Base-by-base conservation (phyloP, 768 basidiomycete genomes). In the Suillus placidus region DNA sequence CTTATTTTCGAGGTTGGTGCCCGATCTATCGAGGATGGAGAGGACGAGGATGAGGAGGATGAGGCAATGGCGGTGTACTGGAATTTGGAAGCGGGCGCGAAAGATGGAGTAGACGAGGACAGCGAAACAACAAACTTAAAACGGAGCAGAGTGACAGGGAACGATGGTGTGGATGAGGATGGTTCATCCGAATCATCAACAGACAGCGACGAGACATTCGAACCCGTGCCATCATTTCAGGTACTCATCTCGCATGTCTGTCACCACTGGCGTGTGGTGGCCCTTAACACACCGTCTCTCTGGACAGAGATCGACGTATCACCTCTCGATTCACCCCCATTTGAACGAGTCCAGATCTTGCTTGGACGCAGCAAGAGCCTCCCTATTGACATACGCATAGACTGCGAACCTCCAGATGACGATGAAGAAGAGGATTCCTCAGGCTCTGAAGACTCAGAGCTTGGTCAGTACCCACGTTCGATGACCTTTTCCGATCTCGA, bases 191-290 rank as follows among this genome's bases (percentile, higher is more conserved):
- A n/a, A 34, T 65, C 65, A 38, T 66, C 65, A 23, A 65, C 58
- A 42, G 12, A n/a, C 4, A 4, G 8, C 55, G 23, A 54, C 30
- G 13, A 56, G n/a, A 62, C 64, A 34, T 43, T 35, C 43, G 62
- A 63, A 9, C 35, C 7, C 34, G 52, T 43, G 54, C 76, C 74
- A 40, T 64, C 79, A 2, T 88, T 87, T 71, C 82, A 84, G 68
- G 76, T 87, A 35, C 77, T 87, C 68, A 86, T 83, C 16, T 88
- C 88, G 20, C 88, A 88, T 69, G 83, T 89, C 12, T 90, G 88
- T 73, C 76, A 70, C 32, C 85, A 82, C 64, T 90, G 88, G 88
- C 85, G 88, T 57, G 76, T 75, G 42, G 68, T 82, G 2, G 83
- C 87, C 4, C 63, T 89, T 35, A 81, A 82, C 37, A 84, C 84